Percentiles rank a stretch among this genome's conserved stretches.
Evolutionary conservation across 2,329 filamentous ascomycete species (phyloP).

Genomic region (Rhynchosporium graminicola): DNA sequence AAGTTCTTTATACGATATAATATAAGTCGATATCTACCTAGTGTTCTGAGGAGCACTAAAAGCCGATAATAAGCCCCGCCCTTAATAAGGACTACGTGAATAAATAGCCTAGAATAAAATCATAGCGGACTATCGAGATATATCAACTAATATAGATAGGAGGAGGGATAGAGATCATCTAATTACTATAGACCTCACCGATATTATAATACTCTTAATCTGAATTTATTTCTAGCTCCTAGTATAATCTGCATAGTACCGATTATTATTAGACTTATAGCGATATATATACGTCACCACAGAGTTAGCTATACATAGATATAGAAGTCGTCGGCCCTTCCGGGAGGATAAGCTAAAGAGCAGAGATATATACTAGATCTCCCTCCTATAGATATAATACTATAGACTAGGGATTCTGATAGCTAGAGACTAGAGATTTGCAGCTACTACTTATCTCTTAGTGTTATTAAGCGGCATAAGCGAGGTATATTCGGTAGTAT

Average conservation of each 20-base stretch:
- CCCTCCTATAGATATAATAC: neutral
- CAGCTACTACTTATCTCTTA: neutral
- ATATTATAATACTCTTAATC: neutral
- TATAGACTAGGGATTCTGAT: neutral
- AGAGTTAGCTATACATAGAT: neutral
- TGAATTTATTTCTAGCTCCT: neutral
- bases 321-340: conserved; percentile 1
- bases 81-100: neutral
- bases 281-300: conserved; percentile 2
- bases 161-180: neutral
- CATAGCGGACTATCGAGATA: neutral
- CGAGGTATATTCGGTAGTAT: neutral
- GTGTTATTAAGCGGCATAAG: neutral
- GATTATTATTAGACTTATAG: conserved; percentile 5
- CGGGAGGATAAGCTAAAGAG: conserved; percentile 4
- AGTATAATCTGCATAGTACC: conserved; percentile 1
- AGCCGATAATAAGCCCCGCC: neutral
- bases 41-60: conserved; percentile 1
- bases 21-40: neutral
- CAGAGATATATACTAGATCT: conserved; percentile 2
- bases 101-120: neutral
- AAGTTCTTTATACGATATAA: conserved; percentile 3
- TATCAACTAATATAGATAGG: neutral
- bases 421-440: neutral
- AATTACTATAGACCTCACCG: neutral